These are phyloP conservation scores for Sphaerulina musiva DNA, from an alignment of 2,329 filamentous ascomycete genomes.

Conservation along the genomic window DNA sequence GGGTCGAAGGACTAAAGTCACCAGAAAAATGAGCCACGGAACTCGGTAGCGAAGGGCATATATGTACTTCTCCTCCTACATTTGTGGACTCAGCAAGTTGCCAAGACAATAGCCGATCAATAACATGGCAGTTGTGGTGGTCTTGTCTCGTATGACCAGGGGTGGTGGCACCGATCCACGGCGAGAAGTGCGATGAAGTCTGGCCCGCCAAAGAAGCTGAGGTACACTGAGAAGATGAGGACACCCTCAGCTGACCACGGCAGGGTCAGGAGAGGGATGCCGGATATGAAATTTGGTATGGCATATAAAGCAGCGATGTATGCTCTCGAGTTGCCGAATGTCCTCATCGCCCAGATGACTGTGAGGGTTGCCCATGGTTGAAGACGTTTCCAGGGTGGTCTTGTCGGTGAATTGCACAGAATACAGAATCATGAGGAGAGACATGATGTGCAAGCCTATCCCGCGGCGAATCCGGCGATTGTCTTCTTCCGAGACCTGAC, in stretches of 20 bases:
- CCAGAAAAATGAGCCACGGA: conserved; percentile 14
- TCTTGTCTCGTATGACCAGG: conserved; percentile 55
- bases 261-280: neutral
- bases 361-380: conserved; percentile 43
- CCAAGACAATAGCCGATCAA: conserved; percentile 18
- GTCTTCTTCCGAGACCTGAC: neutral
- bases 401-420: conserved; percentile 46
- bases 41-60: conserved; percentile 14
- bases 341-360: conserved; percentile 11
- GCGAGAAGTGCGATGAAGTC: conserved; percentile 12
- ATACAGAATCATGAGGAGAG: conserved; percentile 28
- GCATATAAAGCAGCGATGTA: conserved; percentile 12
- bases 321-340: conserved; percentile 10
- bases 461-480: conserved; percentile 8
- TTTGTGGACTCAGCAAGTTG: conserved; percentile 15
- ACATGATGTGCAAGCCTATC: conserved; percentile 14
- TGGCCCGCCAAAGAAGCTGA: conserved; percentile 11
- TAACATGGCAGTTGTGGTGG: conserved; percentile 54
- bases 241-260: conserved; percentile 10
- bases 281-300: neutral
- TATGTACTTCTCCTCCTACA: conserved; percentile 14
- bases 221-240: conserved; percentile 14
- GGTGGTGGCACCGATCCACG: conserved; percentile 40
- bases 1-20: conserved; percentile 10
- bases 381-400: conserved; percentile 33